Conservation (phyloP, 1,139 yeast genomes). For the Nadsonia commutata region DNA sequence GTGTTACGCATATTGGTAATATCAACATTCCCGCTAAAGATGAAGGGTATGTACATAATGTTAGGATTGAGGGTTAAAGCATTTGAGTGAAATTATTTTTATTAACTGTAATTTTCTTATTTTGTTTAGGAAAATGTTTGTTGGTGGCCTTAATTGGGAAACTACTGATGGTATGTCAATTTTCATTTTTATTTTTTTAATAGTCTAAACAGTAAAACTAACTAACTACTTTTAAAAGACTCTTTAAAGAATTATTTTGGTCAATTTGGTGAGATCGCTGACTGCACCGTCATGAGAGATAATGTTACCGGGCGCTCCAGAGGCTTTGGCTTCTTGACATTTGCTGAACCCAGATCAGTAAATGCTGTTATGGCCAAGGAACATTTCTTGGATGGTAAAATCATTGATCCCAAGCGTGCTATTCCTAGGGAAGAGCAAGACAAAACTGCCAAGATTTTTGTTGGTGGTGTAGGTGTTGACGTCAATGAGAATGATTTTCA, state of each 20-base stretch:
- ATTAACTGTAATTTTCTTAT: background rate
- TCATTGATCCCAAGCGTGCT: conserved; percentile 95
- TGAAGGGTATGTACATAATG: conserved; percentile 92
- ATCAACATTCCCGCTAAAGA: conserved; percentile 27
- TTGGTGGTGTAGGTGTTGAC: conserved; percentile 95
- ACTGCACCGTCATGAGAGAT: conserved; percentile 91
- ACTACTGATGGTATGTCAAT: conserved; percentile 96
- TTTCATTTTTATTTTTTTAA: background rate
- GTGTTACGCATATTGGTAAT: conserved; percentile 18
- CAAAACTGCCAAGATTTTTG: conserved; percentile 92
- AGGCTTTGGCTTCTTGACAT: conserved; percentile 92
- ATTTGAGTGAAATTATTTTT: no score
- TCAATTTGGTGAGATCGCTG: conserved; percentile 81
- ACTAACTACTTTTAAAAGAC: no score
- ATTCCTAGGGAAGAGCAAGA: conserved; percentile 98
- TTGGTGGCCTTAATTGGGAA: conserved; percentile 98
- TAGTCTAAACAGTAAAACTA: background rate
- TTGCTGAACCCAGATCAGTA: conserved; percentile 68
- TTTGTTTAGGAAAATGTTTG: conserved; percentile 75
- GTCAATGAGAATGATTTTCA: conserved; percentile 88
- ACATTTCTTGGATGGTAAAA: conserved; percentile 88
- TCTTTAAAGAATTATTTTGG: conserved; percentile 61
- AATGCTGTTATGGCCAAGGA: conserved; percentile 78
- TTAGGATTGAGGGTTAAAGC: conserved; percentile 98
- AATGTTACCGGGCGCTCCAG: conserved; percentile 80